Percentiles rank a stretch among this genome's conserved stretches.
These are phyloP conservation scores for Eutrema japonicum DNA, from an alignment of 345 rosid genomes.

Conservation along the genomic window DNA sequence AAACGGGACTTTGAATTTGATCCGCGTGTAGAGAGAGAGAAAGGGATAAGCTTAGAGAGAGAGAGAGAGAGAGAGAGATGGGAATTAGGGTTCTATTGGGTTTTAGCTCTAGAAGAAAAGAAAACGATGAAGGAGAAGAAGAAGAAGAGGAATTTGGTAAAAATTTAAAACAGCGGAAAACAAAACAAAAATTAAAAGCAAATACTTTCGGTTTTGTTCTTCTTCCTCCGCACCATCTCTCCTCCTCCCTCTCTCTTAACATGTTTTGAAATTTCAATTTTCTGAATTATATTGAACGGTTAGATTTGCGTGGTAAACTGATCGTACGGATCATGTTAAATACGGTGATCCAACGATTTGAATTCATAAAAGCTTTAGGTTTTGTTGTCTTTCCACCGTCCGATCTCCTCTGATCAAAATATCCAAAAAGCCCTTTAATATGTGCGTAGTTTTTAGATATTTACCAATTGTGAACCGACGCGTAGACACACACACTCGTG, in stretches of 20 bases:
- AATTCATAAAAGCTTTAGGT: slow-evolving; percentile 55
- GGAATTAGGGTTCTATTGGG: slow-evolving; percentile 40
- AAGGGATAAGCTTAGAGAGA: slow-evolving; percentile 29
- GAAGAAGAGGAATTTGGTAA: slow-evolving; percentile 13
- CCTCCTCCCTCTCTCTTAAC: slow-evolving; percentile 86
- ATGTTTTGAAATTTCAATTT: slow-evolving; percentile 92
- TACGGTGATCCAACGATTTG: slow-evolving; percentile 52
- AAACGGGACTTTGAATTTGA: slow-evolving; percentile 45
- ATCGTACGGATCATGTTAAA: slow-evolving; percentile 53
- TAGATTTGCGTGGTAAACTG: slow-evolving; percentile 44
- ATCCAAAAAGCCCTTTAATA: slow-evolving; percentile 11
- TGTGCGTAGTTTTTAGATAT: neutral
- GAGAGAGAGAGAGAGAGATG: neutral
- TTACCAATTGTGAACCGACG: slow-evolving; percentile 14
- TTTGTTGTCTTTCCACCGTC: slow-evolving; percentile 45
- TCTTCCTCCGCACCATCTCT: slow-evolving; percentile 42
- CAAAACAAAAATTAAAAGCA: slow-evolving; percentile 19
- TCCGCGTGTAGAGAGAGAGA: slow-evolving; percentile 32
- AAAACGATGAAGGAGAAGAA: slow-evolving; percentile 45
- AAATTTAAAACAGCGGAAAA: slow-evolving; percentile 21
- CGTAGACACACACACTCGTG: slow-evolving; percentile 35
- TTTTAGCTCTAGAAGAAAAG: slow-evolving; percentile 31
- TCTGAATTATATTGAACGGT: slow-evolving; percentile 61
- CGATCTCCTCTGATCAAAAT: slow-evolving; percentile 41
- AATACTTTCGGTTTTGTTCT: slow-evolving; percentile 46